Evolutionary conservation across 345 rosid genomes (phyloP).

Genomic region (Salix caprea): DNA sequence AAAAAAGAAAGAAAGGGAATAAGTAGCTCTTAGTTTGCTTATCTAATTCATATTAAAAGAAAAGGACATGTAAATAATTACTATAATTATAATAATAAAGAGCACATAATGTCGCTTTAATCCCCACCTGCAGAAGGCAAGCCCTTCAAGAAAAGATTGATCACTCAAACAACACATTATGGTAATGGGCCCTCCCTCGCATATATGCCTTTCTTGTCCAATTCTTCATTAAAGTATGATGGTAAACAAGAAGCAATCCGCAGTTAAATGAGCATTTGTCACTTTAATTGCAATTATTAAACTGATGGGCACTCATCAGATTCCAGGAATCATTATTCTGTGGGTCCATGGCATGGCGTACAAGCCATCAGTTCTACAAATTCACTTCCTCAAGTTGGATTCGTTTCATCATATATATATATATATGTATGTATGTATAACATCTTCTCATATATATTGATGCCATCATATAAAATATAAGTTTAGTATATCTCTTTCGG

Average conservation of each 20-base stretch:
- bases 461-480: too few species aligned
- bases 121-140: background rate
- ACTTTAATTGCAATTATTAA: background rate
- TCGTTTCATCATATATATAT: background rate
- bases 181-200: background rate
- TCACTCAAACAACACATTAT: background rate
- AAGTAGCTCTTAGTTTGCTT: background rate
- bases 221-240: background rate
- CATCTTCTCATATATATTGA: too few species aligned
- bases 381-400: background rate
- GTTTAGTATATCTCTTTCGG: too few species aligned
- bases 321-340: background rate
- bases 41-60: background rate
- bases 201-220: background rate
- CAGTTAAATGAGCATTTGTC: background rate
- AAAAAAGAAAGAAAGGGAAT: too few species aligned
- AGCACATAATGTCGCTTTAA: background rate
- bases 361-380: background rate
- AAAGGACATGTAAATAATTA: background rate
- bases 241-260: background rate
- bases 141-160: background rate
- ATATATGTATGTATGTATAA: too few species aligned
- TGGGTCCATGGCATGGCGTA: background rate
- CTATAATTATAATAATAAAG: background rate
- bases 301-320: background rate